Conservation (phyloP, 805 yeast genomes). For the Debaryomyces castellii region DNA sequence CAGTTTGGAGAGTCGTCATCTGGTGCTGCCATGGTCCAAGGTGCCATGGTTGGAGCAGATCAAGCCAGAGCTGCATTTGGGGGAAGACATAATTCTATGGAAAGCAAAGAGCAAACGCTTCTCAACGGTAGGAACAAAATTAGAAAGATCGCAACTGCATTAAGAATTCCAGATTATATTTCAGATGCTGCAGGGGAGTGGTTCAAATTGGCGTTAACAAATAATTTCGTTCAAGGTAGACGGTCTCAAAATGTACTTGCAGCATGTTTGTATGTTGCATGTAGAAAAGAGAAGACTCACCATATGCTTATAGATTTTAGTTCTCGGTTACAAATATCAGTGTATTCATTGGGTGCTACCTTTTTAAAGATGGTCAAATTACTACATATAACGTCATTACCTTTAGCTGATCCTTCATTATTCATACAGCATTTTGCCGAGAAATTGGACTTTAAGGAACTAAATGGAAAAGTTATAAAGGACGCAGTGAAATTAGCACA, state of each 20-base stretch:
- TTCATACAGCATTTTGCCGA: conserved; percentile 94
- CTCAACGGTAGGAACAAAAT: conserved; percentile 80
- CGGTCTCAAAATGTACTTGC: conserved; percentile 93
- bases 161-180: conserved; percentile 79
- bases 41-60: conserved; percentile 87
- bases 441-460: conserved; percentile 75
- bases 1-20: conserved; percentile 88
- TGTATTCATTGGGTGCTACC: conserved; percentile 93
- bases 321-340: conserved; percentile 84
- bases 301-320: conserved; percentile 97
- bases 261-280: conserved; percentile 91
- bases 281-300: conserved; percentile 86
- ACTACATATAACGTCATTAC: conserved; percentile 72
- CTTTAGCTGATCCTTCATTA: conserved; percentile 90
- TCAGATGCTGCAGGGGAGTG: conserved; percentile 85
- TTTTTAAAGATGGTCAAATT: conserved; percentile 89
- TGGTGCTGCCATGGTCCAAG: conserved; percentile 96
- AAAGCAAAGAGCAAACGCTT: conserved; percentile 85
- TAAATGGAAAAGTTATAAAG: conserved; percentile 68
- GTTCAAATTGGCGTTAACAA: conserved; percentile 82
- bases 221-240: conserved; percentile 96
- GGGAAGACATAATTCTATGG: conserved; percentile 73
- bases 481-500: conserved; percentile 88
- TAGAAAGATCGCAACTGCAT: conserved; percentile 73
- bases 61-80: conserved; percentile 70